Conservation (phyloP, 768 basidiomycete species). For the Cystobasidium onofrii region DNA sequence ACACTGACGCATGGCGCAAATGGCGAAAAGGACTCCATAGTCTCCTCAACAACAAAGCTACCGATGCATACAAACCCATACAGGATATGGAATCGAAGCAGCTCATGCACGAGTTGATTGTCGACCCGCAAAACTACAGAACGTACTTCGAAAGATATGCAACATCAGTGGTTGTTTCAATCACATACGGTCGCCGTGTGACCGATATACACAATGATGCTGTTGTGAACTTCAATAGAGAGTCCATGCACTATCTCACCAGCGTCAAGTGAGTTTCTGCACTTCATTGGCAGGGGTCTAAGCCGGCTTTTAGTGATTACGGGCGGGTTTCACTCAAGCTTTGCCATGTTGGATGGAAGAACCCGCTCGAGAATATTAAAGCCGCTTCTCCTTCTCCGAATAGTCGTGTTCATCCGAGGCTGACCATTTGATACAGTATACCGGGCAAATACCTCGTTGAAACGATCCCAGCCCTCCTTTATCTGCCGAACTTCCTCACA, state of each 20-base stretch:
- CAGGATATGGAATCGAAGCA: constrained; percentile 37
- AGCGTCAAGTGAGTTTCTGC: constrained; percentile 32
- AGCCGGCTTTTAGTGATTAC: too few species aligned
- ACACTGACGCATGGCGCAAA: constrained; percentile 30
- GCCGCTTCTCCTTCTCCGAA: rapidly evolving
- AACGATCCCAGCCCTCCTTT: constrained; percentile 34
- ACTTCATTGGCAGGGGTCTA: too few species aligned
- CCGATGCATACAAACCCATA: constrained; percentile 39
- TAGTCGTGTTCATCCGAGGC: background rate
- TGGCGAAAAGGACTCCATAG: constrained; percentile 37
- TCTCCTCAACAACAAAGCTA: constrained; percentile 29
- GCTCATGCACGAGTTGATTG: constrained; percentile 38
- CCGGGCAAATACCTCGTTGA: constrained; percentile 39
- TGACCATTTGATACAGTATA: constrained; percentile 18
- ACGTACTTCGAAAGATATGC: constrained; percentile 37
- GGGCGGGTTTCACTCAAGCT: too few species aligned
- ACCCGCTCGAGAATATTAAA: too few species aligned
- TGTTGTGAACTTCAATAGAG: constrained; percentile 32
- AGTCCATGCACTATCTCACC: constrained; percentile 30
- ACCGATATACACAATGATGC: constrained; percentile 31
- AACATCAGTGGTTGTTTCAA: constrained; percentile 31
- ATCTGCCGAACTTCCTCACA: constrained; percentile 37
- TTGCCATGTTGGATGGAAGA: too few species aligned
- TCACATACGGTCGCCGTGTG: constrained; percentile 34
- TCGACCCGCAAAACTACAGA: constrained; percentile 26